Percentiles rank a stretch among this genome's conserved stretches.
phyloP scores from a whole-genome alignment of 164 flowering plant genomes.

The Pachysandra terminalis region DNA sequence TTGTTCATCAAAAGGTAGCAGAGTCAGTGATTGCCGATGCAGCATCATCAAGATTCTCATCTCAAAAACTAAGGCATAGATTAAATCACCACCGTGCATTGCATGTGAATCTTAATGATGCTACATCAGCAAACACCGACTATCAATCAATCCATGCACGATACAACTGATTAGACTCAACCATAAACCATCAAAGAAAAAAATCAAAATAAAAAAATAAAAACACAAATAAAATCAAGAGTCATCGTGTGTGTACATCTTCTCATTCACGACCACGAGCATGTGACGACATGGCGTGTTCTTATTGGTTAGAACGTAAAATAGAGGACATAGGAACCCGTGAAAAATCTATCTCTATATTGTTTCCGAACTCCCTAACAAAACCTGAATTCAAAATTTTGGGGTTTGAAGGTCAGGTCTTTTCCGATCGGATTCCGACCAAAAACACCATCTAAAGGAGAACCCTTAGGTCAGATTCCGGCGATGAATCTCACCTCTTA shows the following conservation, averaged over 20 bases:
- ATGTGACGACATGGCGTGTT: conserved; percentile 14
- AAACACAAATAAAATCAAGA: background rate
- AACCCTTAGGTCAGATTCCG: background rate
- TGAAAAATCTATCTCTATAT: conserved; percentile 13
- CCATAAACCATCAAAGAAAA: background rate
- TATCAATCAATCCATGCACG: conserved; percentile 16
- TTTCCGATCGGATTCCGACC: conserved; percentile 3
- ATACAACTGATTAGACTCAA: background rate
- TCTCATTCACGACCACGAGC: conserved; percentile 7
- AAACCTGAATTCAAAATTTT: background rate
- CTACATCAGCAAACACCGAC: conserved; percentile 42
- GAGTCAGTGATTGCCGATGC: conserved; percentile 58
- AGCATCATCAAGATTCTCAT: conserved; percentile 88
- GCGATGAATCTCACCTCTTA: background rate
- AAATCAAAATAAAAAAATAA: background rate
- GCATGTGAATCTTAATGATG: conserved; percentile 57
- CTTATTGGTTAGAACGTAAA: conserved; percentile 15
- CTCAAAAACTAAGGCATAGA: conserved; percentile 3
- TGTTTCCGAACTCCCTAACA: background rate
- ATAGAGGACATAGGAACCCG: conserved; percentile 10
- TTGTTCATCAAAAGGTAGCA: no score
- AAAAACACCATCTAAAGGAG: background rate
- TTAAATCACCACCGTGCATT: conserved; percentile 7
- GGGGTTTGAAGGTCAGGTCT: background rate
- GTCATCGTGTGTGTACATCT: conserved; percentile 10